Base-by-base conservation (phyloP, 441 rosid species). In the Croton setiger region DNA sequence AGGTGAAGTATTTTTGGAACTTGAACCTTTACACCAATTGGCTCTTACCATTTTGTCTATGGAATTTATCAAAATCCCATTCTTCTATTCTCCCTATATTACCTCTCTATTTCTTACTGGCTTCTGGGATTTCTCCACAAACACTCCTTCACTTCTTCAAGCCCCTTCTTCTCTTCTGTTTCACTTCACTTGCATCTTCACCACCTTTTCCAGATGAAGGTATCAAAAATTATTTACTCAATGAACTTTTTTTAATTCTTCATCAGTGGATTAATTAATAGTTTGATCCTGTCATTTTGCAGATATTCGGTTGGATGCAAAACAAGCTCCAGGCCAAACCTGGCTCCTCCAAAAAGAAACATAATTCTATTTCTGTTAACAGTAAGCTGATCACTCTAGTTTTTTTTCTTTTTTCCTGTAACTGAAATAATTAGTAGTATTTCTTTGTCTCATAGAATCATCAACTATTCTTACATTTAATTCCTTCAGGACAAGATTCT, bases 301-400 rank as follows among this genome's bases (percentile, higher is more conserved):
- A 90, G 94, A 69, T 84, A 58, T 82, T 86, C 53, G 69, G 75
- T 70, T 90, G 97, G 97, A 80, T 87, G 82, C 92, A 90, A 74
- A 79, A 69, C 74, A 90, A 86, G 75, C 75, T 83, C 71, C 64
- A 58, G 52, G 73, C 76, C 69, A 77, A 72, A 68, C 72, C 72
- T 52, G 70, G 47, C 35, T 62, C 44, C 69, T n/a, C n/a, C n/a
- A n/a, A n/a, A n/a, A 77, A 77, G 60, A 72, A 78, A 47, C 49
- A 66, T 4, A 70, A 43, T 69, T 33, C 74, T 20, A 63, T 72
- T 76, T 69, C 84, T 23, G 73, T 74, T 64, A 65, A 72, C 67
- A 1, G 96, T 87, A 70, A 83, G 87, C 64, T 9, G 39, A 14
- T 11, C 31, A n/a, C n/a, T n/a, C n/a, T n/a, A n/a, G n/a, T n/a